phyloP scores from a whole-genome alignment of 1,139 yeast species.

The Magnusiomyces clavatus region DNA sequence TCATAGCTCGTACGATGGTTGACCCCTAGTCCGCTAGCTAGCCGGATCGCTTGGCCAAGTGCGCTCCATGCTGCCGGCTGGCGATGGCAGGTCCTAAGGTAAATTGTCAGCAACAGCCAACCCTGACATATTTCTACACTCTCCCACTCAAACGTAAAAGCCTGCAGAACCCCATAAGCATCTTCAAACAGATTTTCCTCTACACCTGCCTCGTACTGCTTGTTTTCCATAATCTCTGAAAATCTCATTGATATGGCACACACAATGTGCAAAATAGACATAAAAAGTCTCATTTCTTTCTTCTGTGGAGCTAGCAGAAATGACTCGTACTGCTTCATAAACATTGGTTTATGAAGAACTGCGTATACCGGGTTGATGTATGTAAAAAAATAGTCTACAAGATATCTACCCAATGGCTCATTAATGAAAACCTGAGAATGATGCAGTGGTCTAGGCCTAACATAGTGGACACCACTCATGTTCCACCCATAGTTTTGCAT shows the following conservation, averaged over 20 bases:
- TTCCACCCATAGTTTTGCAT: conserved; percentile 62
- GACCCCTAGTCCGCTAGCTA: conserved; percentile 53
- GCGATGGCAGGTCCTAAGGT: conserved; percentile 48
- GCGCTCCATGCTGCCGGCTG: conserved; percentile 51
- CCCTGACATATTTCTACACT: conserved; percentile 57
- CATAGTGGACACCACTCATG: conserved; percentile 50
- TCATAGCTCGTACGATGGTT: conserved; percentile 22
- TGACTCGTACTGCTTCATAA: conserved; percentile 43
- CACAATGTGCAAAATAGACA: conserved; percentile 45
- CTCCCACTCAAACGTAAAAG: conserved; percentile 59
- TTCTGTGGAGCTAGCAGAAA: conserved; percentile 28
- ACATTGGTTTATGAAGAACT: conserved; percentile 48
- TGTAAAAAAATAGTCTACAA: conserved; percentile 40
- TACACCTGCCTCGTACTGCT: conserved; percentile 31
- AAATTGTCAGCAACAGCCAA: conserved; percentile 50
- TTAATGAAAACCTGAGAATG: neutral
- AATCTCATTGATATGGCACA: conserved; percentile 49
- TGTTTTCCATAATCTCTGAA: conserved; percentile 38
- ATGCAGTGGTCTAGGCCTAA: conserved; percentile 38
- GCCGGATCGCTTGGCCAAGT: conserved; percentile 46
- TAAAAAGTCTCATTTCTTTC: conserved; percentile 37
- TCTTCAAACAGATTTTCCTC: conserved; percentile 51
- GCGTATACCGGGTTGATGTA: conserved; percentile 51
- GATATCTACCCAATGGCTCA: conserved; percentile 13
- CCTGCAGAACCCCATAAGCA: conserved; percentile 41